Evolutionary conservation across 352 stramenopile species (phyloP), one percentile per base, ranked within the genome.

Genomic region (Phytophthora melonis): DNA sequence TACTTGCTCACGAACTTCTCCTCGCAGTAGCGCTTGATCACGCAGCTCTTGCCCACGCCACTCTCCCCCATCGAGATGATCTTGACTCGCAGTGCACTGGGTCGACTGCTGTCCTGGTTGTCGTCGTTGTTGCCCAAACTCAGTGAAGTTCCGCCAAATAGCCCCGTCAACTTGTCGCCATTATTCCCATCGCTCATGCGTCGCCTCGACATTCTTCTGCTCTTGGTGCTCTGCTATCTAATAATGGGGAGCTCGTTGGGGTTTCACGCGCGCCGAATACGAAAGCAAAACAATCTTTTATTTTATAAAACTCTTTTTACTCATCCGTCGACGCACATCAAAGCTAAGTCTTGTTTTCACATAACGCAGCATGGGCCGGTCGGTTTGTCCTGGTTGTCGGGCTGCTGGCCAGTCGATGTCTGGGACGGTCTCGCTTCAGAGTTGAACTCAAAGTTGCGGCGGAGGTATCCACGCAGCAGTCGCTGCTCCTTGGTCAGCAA

Each of bases 1-100:
- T 99, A 99, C 83, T 98, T 98, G 65, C 77, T 90, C 25, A 98
- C 91, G 74, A 99, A 99, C 75, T 97, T 94, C 58, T 94, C 88
- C 75, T 99, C 97, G 77, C 97, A 99, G 78, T 98, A 99, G 6
- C 95, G 90, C 70, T 99, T 99, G 68, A 99, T 98, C 23, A 98
- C 77, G 74, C 97, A 99, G 72, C 84, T 97, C 77, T 99, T 99
- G 41, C 97, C 97, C 1, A 96, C 85, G 25, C 86, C 89, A 23
- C 86, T 88, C 47, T 95, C 82, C 19, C 97, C 97, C 82, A 99
- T 97, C 21, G 90, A 98, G 57, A 98, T 96, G 68, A 99, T 93
- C 81, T 98, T 98, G 54, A 99, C 94, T 61, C 95, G 86, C 43
- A 93, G 63, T 23, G 89, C 84, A 66, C 67, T 82, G 36, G 78